phyloP scores from a whole-genome alignment of 2,329 filamentous ascomycete species.

The Pleoardoris graminearum region DNA sequence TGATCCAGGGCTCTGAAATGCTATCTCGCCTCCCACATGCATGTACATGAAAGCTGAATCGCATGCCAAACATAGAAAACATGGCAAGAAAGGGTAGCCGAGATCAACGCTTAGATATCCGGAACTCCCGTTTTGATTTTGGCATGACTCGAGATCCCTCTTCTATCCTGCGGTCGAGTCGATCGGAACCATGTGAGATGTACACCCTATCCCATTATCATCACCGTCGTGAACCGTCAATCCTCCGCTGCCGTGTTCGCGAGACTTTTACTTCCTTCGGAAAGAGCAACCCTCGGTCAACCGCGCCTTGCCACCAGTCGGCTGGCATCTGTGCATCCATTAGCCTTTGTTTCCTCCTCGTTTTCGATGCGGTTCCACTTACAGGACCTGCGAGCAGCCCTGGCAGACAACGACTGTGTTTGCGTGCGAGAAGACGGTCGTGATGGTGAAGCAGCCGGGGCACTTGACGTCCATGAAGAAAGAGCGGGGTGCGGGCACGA shows the following conservation, averaged over 20 bases:
- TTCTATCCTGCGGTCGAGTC: conserved; percentile 50
- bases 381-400: conserved; percentile 96
- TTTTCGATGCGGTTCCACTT: conserved; percentile 24
- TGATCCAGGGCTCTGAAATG: conserved; percentile 46
- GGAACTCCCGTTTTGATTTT: conserved; percentile 50
- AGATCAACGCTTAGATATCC: conserved; percentile 50
- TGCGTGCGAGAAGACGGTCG: conserved; percentile 99
- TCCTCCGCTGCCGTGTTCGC: conserved; percentile 31
- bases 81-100: conserved; percentile 44
- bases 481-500: conserved; percentile 94
- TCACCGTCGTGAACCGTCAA: conserved; percentile 45
- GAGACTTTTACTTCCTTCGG: conserved; percentile 91
- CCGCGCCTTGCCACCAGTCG: conserved; percentile 97
- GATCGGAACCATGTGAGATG: conserved; percentile 47
- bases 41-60: conserved; percentile 47
- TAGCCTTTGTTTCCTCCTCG: conserved; percentile 23
- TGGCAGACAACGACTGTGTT: conserved; percentile 99
- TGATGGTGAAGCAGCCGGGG: conserved; percentile 99
- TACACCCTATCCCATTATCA: conserved; percentile 44
- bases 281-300: conserved; percentile 99
- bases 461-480: conserved; percentile 99
- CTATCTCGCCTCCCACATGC: conserved; percentile 50
- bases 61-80: conserved; percentile 46
- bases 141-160: conserved; percentile 49
- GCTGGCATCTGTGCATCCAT: conserved; percentile 70